These are phyloP conservation scores for Nadsonia commutata DNA, from an alignment of 1,139 yeast species.

Conservation along the genomic window DNA sequence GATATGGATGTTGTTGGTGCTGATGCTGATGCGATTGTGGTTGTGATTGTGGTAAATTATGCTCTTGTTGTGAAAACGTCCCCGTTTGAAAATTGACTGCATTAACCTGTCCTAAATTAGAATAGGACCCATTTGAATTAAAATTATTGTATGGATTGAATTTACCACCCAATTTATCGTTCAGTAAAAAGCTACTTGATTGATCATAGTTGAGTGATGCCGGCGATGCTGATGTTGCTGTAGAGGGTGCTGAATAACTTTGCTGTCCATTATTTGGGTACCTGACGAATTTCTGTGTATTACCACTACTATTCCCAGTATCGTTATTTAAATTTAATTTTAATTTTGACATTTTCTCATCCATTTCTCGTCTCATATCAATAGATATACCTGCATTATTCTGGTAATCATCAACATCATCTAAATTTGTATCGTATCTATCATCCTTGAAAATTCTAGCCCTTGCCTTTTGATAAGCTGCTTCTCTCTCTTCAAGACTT, in stretches of 20 bases:
- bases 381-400: not conserved
- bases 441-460: slow-evolving; percentile 30
- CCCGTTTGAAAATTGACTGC: too few species aligned
- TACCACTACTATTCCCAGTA: not conserved
- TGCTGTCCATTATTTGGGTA: slow-evolving; percentile 13
- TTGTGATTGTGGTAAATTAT: too few species aligned
- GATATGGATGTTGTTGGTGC: slow-evolving; percentile 1
- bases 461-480: slow-evolving; percentile 30
- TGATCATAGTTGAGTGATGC: too few species aligned
- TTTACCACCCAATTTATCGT: too few species aligned
- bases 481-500: slow-evolving; percentile 24
- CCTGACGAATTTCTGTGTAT: slow-evolving; percentile 16
- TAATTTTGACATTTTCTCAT: not conserved
- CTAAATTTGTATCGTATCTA: slow-evolving; percentile 11
- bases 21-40: slow-evolving; percentile 1
- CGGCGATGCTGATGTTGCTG: slow-evolving; percentile 5
- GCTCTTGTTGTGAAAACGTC: too few species aligned
- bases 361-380: not conserved
- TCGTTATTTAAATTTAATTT: not conserved
- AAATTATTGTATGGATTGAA: too few species aligned
- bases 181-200: too few species aligned
- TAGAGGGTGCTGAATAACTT: slow-evolving; percentile 6
- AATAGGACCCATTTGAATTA: too few species aligned
- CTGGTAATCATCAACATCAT: slow-evolving; percentile 13
- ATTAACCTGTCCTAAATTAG: too few species aligned